Percentiles rank a stretch among this genome's conserved stretches.
Conservation (phyloP, 1,284 basidiomycete species). For the Heliocybe sulcata region DNA sequence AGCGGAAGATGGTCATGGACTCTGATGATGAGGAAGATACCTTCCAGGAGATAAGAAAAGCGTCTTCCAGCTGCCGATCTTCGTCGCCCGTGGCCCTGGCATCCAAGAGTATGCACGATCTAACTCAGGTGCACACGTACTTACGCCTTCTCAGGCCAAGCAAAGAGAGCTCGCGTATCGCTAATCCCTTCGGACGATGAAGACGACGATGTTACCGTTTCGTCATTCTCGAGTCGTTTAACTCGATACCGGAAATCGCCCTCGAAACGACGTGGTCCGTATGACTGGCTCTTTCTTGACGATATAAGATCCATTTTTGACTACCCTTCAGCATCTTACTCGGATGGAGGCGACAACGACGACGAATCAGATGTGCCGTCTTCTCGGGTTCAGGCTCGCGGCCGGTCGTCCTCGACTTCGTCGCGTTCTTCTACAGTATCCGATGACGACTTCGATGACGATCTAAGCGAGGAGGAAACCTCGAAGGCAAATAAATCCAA, state of each 20-base stretch:
- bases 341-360: slow-evolving; percentile 51
- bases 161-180: slow-evolving; percentile 50
- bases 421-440: background rate
- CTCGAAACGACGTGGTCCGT: slow-evolving; percentile 24
- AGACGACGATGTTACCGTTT: slow-evolving; percentile 27
- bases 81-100: slow-evolving; percentile 15
- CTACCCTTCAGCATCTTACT: too few relatives aligned
- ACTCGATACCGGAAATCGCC: slow-evolving; percentile 62
- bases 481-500: slow-evolving; percentile 24
- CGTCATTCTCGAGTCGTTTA: slow-evolving; percentile 49
- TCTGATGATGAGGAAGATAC: slow-evolving; percentile 63
- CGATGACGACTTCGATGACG: slow-evolving; percentile 13
- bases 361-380: slow-evolving; percentile 18
- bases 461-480: slow-evolving; percentile 18
- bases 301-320: too few relatives aligned
- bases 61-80: slow-evolving; percentile 9
- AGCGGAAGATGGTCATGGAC: slow-evolving; percentile 67
- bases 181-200: slow-evolving; percentile 36
- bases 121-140: background rate
- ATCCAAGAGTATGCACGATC: background rate
- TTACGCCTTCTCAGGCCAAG: slow-evolving; percentile 8
- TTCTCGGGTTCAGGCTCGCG: background rate
- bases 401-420: background rate
- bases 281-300: background rate
- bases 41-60: slow-evolving; percentile 12